phyloP scores from a whole-genome alignment of 768 basidiomycete species.

The Strobilomyces dryophilus region DNA sequence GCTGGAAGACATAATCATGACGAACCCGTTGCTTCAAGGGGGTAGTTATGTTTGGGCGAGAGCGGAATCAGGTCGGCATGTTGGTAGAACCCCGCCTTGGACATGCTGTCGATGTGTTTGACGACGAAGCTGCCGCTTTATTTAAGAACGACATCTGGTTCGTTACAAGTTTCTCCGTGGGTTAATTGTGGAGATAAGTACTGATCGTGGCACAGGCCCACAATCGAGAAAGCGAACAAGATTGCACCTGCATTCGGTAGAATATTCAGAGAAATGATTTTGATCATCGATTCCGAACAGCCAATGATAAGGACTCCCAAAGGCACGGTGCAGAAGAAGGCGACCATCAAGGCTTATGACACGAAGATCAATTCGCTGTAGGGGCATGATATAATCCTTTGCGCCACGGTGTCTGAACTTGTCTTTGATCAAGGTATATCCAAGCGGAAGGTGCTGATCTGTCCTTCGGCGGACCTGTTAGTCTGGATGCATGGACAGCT shows the following conservation, averaged over 20 bases:
- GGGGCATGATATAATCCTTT: too few species aligned
- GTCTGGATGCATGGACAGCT: not conserved
- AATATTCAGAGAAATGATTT: slow-evolving; percentile 50
- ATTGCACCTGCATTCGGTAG: slow-evolving; percentile 36
- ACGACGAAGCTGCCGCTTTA: not conserved
- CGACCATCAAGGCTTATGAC: slow-evolving; percentile 18
- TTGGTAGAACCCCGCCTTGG: slow-evolving; percentile 23
- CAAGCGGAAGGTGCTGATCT: not conserved
- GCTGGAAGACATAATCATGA: slow-evolving; percentile 23
- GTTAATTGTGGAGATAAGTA: too few species aligned
- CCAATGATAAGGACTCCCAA: slow-evolving; percentile 39
- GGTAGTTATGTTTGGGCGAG: slow-evolving; percentile 31
- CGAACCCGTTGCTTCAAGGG: slow-evolving; percentile 15
- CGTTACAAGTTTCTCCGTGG: too few species aligned
- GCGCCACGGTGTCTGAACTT: too few species aligned
- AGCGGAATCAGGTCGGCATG: slow-evolving; percentile 27
- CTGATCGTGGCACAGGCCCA: slow-evolving; percentile 27
- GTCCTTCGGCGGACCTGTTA: not conserved
- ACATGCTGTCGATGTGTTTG: slow-evolving; percentile 4
- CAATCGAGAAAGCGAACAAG: slow-evolving; percentile 39
- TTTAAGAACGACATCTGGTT: slow-evolving; percentile 24
- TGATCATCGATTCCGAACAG: slow-evolving; percentile 35
- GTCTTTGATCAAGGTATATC: not conserved
- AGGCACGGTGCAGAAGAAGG: slow-evolving; percentile 21
- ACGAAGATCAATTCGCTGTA: slow-evolving; percentile 16